These are phyloP conservation scores for Sarocladiaceae sp. DNA, from an alignment of 2,329 filamentous ascomycete genomes.

Conservation along the genomic window DNA sequence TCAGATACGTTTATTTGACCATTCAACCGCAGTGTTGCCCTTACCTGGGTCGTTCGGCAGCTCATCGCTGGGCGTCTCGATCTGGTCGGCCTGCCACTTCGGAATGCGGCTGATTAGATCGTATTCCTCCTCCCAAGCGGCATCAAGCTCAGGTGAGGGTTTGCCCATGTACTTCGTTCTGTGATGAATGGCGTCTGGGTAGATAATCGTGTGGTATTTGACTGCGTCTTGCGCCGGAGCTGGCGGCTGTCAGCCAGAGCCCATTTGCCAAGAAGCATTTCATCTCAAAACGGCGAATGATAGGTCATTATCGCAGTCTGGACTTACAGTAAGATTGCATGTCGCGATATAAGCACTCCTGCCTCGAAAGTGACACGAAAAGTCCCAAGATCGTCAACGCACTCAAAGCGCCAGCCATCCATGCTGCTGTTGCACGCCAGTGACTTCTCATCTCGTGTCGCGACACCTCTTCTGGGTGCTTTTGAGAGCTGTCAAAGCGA, in stretches of 20 bases:
- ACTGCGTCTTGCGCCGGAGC: not conserved
- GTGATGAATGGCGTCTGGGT: not conserved
- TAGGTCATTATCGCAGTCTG: not conserved
- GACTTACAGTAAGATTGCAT: too few species aligned
- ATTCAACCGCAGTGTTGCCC: not conserved
- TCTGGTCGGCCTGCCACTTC: not conserved
- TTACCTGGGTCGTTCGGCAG: not conserved
- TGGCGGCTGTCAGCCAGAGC: too few species aligned
- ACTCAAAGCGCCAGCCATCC: too few species aligned
- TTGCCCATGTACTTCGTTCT: slow-evolving; percentile 2
- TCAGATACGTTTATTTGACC: too few species aligned
- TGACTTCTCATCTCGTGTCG: too few species aligned
- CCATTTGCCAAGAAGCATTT: not conserved
- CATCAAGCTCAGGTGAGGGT: slow-evolving; percentile 1
- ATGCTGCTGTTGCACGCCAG: too few species aligned
- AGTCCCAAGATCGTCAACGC: too few species aligned
- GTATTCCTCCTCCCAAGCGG: not conserved
- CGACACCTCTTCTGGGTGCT: too few species aligned
- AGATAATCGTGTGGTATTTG: not conserved
- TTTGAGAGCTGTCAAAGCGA: too few species aligned
- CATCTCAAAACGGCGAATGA: not conserved
- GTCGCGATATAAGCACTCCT: too few species aligned
- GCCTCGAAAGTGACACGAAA: too few species aligned
- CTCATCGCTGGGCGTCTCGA: not conserved
- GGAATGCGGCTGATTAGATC: not conserved